A percentile compares a stretch with the other conserved stretches of the same genome.
These are phyloP conservation scores for Colletotrichum abscissum DNA, from an alignment of 2,329 filamentous ascomycete species.

Conservation along the genomic window DNA sequence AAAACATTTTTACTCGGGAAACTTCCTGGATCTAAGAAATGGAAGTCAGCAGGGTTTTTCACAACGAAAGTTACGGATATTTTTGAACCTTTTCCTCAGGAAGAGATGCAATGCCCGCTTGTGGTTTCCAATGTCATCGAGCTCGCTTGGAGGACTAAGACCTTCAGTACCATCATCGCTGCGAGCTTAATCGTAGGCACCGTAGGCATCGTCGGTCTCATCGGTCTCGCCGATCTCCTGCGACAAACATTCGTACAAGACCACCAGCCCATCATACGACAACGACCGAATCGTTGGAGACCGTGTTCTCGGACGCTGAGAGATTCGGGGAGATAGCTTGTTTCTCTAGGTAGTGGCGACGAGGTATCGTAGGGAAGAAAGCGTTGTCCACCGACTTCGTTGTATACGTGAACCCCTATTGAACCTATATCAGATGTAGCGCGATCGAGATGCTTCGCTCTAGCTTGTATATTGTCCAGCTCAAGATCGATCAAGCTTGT, in stretches of 20 bases:
- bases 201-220: background rate
- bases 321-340: background rate
- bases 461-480: constrained; percentile 29
- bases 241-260: background rate
- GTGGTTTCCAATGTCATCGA: background rate
- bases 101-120: background rate
- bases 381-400: background rate
- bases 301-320: background rate
- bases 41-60: background rate
- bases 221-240: background rate
- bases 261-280: background rate
- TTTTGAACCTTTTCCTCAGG: background rate
- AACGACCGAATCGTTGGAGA: background rate
- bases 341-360: background rate
- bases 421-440: background rate
- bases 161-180: background rate
- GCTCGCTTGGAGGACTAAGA: background rate
- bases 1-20: background rate
- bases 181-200: background rate
- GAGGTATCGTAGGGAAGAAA: constrained; percentile 7
- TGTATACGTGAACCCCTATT: background rate
- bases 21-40: background rate
- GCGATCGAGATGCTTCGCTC: background rate
- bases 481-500: constrained; percentile 27
- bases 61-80: background rate